These are phyloP conservation scores for Rhododendron henanense DNA, from an alignment of 148 eudicot species.

Conservation along the genomic window DNA sequence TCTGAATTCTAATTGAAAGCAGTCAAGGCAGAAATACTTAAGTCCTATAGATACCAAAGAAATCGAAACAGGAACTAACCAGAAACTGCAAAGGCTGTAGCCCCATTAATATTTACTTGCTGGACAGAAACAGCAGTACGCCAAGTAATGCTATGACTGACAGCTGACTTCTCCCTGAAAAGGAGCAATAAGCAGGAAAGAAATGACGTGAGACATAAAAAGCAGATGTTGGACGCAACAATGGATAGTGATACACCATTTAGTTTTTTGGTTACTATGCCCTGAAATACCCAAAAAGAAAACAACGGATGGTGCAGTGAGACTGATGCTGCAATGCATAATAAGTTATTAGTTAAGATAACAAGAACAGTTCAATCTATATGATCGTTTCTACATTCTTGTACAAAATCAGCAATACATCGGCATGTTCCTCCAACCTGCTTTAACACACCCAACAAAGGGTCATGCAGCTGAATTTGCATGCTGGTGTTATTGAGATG, in stretches of 20 bases:
- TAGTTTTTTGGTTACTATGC: not conserved
- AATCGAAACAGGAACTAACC: slow-evolving; percentile 40
- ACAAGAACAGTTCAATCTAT: not conserved
- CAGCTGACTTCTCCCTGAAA: slow-evolving; percentile 86
- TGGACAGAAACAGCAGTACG: slow-evolving; percentile 56
- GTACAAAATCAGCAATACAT: not conserved
- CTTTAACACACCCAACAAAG: not conserved
- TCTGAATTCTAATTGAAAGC: not conserved
- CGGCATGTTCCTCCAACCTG: not conserved
- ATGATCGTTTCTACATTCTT: not conserved
- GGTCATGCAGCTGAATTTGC: not conserved
- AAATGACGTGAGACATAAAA: not conserved
- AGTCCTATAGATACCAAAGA: not conserved
- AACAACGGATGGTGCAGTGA: not conserved
- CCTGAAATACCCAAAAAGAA: not conserved
- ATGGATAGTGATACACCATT: not conserved
- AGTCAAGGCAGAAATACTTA: not conserved
- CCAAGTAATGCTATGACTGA: slow-evolving; percentile 83
- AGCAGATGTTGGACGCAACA: not conserved
- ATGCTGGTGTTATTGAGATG: not conserved
- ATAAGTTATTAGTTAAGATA: not conserved
- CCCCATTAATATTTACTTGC: slow-evolving; percentile 72
- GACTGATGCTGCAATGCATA: not conserved
- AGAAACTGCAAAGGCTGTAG: slow-evolving; percentile 77
- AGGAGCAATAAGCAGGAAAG: not conserved